Evolutionary conservation across 306 rosid genomes (phyloP).

Genomic region (Cicer chorassanicum): DNA sequence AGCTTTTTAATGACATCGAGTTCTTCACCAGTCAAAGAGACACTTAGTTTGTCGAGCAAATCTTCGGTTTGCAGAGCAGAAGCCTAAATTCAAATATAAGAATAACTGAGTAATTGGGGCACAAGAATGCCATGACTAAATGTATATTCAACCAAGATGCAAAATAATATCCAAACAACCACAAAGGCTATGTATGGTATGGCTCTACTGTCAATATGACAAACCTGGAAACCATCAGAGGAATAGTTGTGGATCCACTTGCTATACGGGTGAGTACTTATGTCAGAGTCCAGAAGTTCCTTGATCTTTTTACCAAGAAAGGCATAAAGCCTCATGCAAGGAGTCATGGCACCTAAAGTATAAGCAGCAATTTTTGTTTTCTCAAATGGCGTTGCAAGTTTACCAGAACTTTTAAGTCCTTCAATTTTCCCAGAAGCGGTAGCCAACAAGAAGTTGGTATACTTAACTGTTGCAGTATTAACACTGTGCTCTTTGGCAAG

Average conservation of each 20-base stretch:
- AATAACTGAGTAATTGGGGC: slow-evolving; percentile 50
- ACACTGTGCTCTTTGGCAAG: slow-evolving; percentile 59
- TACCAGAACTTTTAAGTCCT: slow-evolving; percentile 86
- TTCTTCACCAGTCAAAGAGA: slow-evolving; percentile 98
- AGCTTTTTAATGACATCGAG: slow-evolving; percentile 94
- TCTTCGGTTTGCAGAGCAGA: slow-evolving; percentile 88
- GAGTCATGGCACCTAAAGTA: slow-evolving; percentile 93
- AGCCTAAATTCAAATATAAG: slow-evolving; percentile 78
- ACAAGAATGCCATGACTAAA: slow-evolving; percentile 53
- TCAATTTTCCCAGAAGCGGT: slow-evolving; percentile 96
- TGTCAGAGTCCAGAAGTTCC: slow-evolving; percentile 54
- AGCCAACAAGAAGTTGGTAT: slow-evolving; percentile 89
- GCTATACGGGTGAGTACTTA: slow-evolving; percentile 69
- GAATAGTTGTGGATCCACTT: slow-evolving; percentile 91
- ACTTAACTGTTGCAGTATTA: slow-evolving; percentile 80
- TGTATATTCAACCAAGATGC: slow-evolving; percentile 44
- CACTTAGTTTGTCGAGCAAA: slow-evolving; percentile 89
- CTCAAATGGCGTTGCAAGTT: slow-evolving; percentile 98
- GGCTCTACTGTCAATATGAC: slow-evolving; percentile 51
- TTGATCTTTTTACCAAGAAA: slow-evolving; percentile 76
- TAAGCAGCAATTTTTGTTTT: slow-evolving; percentile 96
- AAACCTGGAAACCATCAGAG: slow-evolving; percentile 83
- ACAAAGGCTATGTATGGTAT: slow-evolving; percentile 46
- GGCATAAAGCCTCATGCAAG: slow-evolving; percentile 97
- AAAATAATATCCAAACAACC: slow-evolving; percentile 44